Evolutionary conservation across 1,284 basidiomycete species (phyloP).

Genomic region (Calocybe gambosa): DNA sequence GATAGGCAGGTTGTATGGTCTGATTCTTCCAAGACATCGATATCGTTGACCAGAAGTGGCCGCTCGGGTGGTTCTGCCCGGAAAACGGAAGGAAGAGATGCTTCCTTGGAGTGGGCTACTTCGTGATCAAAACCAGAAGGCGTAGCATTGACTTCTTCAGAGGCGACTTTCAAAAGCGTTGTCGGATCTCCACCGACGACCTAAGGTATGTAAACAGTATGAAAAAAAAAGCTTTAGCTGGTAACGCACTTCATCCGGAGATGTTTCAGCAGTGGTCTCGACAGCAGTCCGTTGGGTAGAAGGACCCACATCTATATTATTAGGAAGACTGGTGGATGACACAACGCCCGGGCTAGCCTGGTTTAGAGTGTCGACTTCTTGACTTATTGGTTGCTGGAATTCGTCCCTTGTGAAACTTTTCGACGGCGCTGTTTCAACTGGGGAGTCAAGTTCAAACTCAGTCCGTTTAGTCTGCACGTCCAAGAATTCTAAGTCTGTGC

Average conservation of each 20-base stretch:
- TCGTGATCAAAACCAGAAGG: not conserved
- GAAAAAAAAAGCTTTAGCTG: not conserved
- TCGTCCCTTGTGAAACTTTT: not conserved
- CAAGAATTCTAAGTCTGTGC: not conserved
- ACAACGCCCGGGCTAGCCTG: not conserved
- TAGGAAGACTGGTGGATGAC: not conserved
- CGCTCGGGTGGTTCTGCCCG: not conserved
- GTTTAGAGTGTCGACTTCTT: not conserved
- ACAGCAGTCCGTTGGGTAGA: constrained; percentile 2
- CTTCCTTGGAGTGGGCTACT: not conserved
- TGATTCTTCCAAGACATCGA: not conserved
- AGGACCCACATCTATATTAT: not conserved
- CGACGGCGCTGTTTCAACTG: not conserved
- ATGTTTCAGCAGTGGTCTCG: not conserved
- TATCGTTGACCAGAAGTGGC: not conserved
- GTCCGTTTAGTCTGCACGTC: not conserved
- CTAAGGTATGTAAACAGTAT: constrained; percentile 1
- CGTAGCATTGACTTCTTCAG: not conserved
- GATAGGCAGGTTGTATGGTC: not conserved
- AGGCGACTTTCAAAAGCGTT: not conserved
- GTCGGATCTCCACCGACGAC: not conserved
- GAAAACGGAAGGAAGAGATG: not conserved
- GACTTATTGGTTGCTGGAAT: not conserved
- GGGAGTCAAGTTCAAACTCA: not conserved
- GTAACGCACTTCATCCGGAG: constrained; percentile 7